Percentiles rank a stretch among this genome's conserved stretches.
Conservation (phyloP, 2,329 filamentous ascomycete species). For the Xylariaceae sp. region DNA sequence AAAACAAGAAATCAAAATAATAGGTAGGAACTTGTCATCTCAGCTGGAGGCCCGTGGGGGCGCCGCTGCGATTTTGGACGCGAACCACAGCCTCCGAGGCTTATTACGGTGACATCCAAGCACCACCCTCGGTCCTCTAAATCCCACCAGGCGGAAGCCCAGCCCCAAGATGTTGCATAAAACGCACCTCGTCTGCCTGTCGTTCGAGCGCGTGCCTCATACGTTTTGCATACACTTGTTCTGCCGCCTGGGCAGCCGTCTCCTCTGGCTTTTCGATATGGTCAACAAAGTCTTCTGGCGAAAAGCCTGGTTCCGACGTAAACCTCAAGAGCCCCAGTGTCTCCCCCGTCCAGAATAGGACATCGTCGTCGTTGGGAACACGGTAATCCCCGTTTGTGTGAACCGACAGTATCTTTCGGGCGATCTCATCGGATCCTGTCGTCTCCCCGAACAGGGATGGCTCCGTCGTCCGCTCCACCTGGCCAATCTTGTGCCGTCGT, state of each 20-base stretch:
- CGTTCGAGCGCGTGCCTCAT: conserved; percentile 71
- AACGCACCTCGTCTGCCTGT: conserved; percentile 74
- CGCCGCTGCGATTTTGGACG: no score
- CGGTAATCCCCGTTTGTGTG: conserved; percentile 30
- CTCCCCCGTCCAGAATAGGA: conserved; percentile 86
- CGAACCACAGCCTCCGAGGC: no score
- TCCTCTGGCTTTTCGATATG: conserved; percentile 40
- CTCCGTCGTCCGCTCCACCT: conserved; percentile 43
- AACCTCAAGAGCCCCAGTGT: conserved; percentile 69
- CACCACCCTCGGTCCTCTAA: no score
- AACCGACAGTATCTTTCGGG: conserved; percentile 70
- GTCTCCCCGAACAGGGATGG: conserved; percentile 47
- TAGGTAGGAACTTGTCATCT: no score
- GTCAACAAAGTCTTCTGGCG: conserved; percentile 46
- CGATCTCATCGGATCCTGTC: conserved; percentile 63
- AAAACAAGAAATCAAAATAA: no score
- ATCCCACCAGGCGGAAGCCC: conserved; percentile 28
- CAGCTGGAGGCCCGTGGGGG: no score
- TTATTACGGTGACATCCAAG: no score
- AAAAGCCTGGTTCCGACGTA: conserved; percentile 45
- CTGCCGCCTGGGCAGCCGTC: conserved; percentile 47
- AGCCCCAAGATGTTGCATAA: conserved; percentile 63
- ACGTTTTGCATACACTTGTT: conserved; percentile 57
- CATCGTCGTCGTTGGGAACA: conserved; percentile 53
- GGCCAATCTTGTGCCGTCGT: conserved; percentile 49